A percentile compares a stretch with the other conserved stretches of the same genome.
Conservation (phyloP, 768 basidiomycete species). For the Serendipita sp. region DNA sequence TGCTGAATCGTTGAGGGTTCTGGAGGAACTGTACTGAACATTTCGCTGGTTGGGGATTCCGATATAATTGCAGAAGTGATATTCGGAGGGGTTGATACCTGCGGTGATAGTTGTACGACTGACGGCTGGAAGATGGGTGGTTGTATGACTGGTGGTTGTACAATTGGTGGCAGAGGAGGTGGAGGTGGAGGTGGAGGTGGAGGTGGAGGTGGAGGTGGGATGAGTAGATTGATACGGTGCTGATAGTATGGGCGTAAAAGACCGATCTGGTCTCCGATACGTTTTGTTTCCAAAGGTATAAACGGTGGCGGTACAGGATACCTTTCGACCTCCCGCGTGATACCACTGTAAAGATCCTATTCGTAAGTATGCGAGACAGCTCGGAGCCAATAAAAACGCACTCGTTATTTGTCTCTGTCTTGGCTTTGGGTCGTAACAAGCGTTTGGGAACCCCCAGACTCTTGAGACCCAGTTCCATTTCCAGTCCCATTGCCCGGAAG, state of each 20-base stretch:
- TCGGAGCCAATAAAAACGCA: slow-evolving; percentile 22
- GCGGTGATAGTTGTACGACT: too few relatives aligned
- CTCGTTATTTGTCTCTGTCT: slow-evolving; percentile 26
- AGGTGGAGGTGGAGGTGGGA: slow-evolving; percentile 9
- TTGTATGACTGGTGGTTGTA: not conserved
- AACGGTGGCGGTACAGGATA: slow-evolving; percentile 78
- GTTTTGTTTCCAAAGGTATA: slow-evolving; percentile 46
- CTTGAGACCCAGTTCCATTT: slow-evolving; percentile 64
- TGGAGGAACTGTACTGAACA: not conserved
- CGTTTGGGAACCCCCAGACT: slow-evolving; percentile 64
- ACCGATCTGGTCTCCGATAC: slow-evolving; percentile 68
- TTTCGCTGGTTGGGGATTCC: not conserved
- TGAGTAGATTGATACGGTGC: slow-evolving; percentile 7
- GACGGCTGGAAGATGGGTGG: too few relatives aligned
- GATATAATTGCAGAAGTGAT: too few relatives aligned
- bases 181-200: not conserved
- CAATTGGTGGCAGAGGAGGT: not conserved
- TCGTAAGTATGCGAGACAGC: not conserved
- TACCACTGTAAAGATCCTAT: slow-evolving; percentile 22
- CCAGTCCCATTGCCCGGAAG: slow-evolving; percentile 73
- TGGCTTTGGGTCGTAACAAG: slow-evolving; percentile 50
- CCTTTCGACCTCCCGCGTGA: slow-evolving; percentile 18
- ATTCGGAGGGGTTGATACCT: too few relatives aligned
- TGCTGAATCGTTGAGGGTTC: not conserved
- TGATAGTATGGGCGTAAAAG: slow-evolving; percentile 66